Evolutionary conservation across 2,329 filamentous ascomycete species (phyloP), one percentile per base, ranked within the genome.

Genomic region (Myriosclerotinia curreyana): DNA sequence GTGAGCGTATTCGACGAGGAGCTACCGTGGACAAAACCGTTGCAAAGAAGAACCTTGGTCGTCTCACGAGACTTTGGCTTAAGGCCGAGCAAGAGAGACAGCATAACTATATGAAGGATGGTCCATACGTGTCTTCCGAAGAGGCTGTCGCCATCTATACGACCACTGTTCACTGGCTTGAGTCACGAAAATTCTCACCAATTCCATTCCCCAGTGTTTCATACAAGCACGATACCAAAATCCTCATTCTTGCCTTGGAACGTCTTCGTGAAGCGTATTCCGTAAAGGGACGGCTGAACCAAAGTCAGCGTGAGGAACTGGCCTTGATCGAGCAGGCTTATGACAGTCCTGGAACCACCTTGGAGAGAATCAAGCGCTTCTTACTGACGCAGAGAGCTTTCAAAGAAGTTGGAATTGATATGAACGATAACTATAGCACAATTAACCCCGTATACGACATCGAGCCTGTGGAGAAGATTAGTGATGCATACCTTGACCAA

Each of bases 401-500:
- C 84, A 99, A 99, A 79, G 95, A 99, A 78, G 95, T 99, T 52
- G 95, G 94, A 63, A 99, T 99, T 70, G 95, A 99, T 75, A 99
- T 99, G 95, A 99, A 99, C 76, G 95, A 99, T 79, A 99, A 99
- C 74, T 99, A 99, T 79, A 98, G 88, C 81, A 94, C 92, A 22
- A 99, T 99, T 81, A 99, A 99, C 74, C 96, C 95, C 0, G 95
- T 99, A 1, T 99, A 99, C 75, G 95, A 99, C 70, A 95, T 99
- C 66, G 96, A 99, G 78, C 95, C 95, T 0, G 97, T 99, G 66
- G 95, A 99, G 81, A 99, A 99, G 81, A 99, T 99, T 71, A 99
- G 94, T 48, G 95, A 99, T 77, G 96, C 95, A 3, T 99, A 99
- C 72, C 85, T 99, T 56, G 95, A 99, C 73, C 96, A 99, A 74